Conservation (phyloP, 768 basidiomycete genomes). For the Ramaria rubella region DNA sequence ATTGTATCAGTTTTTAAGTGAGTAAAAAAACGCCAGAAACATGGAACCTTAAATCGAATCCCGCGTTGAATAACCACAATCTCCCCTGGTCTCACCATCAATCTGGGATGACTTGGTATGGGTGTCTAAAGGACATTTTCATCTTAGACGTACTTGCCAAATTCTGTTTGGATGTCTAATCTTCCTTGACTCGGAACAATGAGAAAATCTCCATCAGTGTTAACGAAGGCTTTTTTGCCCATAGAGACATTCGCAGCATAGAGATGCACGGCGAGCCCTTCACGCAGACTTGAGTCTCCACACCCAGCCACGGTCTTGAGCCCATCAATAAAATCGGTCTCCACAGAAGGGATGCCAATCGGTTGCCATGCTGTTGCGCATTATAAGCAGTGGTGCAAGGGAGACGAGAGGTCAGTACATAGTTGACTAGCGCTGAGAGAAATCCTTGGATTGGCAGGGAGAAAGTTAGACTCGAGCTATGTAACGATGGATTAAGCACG, state of each 20-base stretch:
- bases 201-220: slow-evolving; percentile 61
- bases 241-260: slow-evolving; percentile 56
- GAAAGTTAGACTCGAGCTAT: slow-evolving; percentile 57
- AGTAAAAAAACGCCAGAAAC: background rate
- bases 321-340: slow-evolving; percentile 51
- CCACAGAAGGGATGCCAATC: slow-evolving; percentile 43
- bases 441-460: slow-evolving; percentile 52
- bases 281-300: slow-evolving; percentile 54
- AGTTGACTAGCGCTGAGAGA: slow-evolving; percentile 57
- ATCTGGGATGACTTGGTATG: no score
- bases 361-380: slow-evolving; percentile 67
- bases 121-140: no score
- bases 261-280: slow-evolving; percentile 60
- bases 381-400: no score
- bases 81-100: slow-evolving; percentile 62
- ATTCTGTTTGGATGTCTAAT: slow-evolving; percentile 63
- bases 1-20: slow-evolving; percentile 18
- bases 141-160: no score
- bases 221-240: slow-evolving; percentile 53
- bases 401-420: no score
- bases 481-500: no score
- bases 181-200: slow-evolving; percentile 60
- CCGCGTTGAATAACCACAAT: slow-evolving; percentile 59
- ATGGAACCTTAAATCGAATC: slow-evolving; percentile 55
- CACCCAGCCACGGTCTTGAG: slow-evolving; percentile 59